These are phyloP conservation scores for Talaromyces trachyspermus DNA, from an alignment of 495 filamentous ascomycete genomes.

Conservation along the genomic window DNA sequence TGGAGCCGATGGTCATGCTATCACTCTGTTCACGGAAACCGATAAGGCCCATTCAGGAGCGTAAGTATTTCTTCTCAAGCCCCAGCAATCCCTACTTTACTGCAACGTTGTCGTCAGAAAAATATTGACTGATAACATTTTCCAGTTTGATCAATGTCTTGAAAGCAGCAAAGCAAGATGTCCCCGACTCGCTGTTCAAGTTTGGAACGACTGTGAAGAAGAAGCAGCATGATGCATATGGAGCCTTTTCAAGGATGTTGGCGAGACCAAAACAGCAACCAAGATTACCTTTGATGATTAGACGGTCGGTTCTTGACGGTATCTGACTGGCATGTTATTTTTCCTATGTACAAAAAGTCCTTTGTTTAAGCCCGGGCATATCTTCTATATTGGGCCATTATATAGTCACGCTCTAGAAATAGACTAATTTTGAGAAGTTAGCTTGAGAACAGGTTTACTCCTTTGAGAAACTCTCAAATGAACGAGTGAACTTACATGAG, in stretches of 20 bases:
- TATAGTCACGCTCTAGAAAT: slow-evolving; percentile 52
- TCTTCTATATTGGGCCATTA: slow-evolving; percentile 41
- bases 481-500: slow-evolving; percentile 48
- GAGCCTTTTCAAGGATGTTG: slow-evolving; percentile 84
- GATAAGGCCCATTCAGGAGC: slow-evolving; percentile 84
- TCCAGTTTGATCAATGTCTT: slow-evolving; percentile 79
- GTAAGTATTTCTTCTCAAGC: too few species aligned
- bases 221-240: slow-evolving; percentile 89
- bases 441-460: slow-evolving; percentile 10
- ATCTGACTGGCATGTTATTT: neutral
- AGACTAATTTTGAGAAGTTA: slow-evolving; percentile 32
- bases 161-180: slow-evolving; percentile 76
- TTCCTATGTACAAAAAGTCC: slow-evolving; percentile 11
- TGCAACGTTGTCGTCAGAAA: too few species aligned
- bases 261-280: slow-evolving; percentile 70
- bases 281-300: slow-evolving; percentile 89
- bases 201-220: slow-evolving; percentile 99
- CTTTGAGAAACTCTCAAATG: neutral
- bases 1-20: slow-evolving; percentile 74
- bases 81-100: too few species aligned
- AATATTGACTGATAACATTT: neutral
- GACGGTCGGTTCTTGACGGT: slow-evolving; percentile 11
- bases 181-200: slow-evolving; percentile 82
- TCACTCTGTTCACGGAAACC: slow-evolving; percentile 88
- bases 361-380: slow-evolving; percentile 23